These are phyloP conservation scores for Ostreobium quekettii DNA, from an alignment of 139 green algal species.

Conservation along the genomic window DNA sequence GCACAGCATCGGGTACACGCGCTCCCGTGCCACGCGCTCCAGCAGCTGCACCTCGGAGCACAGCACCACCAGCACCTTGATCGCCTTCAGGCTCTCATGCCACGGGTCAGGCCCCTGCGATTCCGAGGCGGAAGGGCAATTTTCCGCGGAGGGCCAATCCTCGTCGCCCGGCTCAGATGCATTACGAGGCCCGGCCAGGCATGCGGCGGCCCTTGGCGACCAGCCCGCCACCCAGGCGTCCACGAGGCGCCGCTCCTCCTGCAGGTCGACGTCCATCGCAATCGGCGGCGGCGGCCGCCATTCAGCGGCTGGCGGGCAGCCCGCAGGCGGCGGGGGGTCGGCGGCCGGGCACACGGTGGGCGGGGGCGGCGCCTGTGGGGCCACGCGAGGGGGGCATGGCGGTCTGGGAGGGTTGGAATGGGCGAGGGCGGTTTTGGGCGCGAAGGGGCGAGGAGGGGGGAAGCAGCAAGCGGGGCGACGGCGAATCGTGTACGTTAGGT, in stretches of 20 bases:
- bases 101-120: background rate
- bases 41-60: slow-evolving; percentile 18
- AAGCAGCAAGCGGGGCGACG: too few species aligned
- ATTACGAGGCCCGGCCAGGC: background rate
- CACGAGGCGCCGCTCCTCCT: background rate
- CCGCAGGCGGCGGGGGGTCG: too few species aligned
- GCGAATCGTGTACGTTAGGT: too few species aligned
- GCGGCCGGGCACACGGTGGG: too few species aligned
- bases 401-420: too few species aligned
- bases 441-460: too few species aligned
- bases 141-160: background rate
- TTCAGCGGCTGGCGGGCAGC: too few species aligned
- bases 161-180: background rate
- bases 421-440: too few species aligned
- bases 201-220: slow-evolving; percentile 1
- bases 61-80: slow-evolving; percentile 13
- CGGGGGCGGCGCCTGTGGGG: too few species aligned
- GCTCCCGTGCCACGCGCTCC: background rate
- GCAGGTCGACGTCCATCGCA: slow-evolving; percentile 13
- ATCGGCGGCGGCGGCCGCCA: too few species aligned
- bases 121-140: background rate
- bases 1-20: slow-evolving; percentile 13
- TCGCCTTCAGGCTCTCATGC: background rate
- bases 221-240: slow-evolving; percentile 8
- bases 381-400: too few species aligned